Percentiles rank a stretch among this genome's conserved stretches.
These are phyloP conservation scores for Nemania abortiva DNA, from an alignment of 2,329 filamentous ascomycete species.

Conservation along the genomic window DNA sequence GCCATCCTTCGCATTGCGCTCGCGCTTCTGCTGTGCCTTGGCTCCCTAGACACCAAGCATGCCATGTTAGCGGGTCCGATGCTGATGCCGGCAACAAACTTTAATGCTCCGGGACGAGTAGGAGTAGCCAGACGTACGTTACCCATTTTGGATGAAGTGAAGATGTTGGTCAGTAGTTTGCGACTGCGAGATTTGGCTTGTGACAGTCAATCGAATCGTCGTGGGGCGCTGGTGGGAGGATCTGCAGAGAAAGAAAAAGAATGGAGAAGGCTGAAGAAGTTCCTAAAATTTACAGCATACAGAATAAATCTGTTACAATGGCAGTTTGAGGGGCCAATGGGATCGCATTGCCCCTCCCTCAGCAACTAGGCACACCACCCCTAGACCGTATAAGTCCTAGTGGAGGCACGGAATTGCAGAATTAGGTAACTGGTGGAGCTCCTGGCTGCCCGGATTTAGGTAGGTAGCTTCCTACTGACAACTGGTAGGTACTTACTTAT, in stretches of 20 bases:
- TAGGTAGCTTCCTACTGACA: too few relatives aligned
- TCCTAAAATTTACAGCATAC: neutral
- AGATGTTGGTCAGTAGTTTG: neutral
- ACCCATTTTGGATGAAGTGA: conserved; percentile 36
- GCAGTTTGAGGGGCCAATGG: conserved; percentile 6
- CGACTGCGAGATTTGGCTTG: conserved; percentile 2
- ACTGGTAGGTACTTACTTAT: too few relatives aligned
- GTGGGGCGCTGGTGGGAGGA: conserved; percentile 26
- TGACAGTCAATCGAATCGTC: conserved; percentile 5
- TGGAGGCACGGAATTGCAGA: neutral
- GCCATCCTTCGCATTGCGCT: conserved; percentile 74
- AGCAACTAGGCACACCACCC: neutral
- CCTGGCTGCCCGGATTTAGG: neutral
- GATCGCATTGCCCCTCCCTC: neutral
- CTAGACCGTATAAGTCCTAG: neutral
- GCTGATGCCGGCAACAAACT: neutral
- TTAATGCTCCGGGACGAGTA: neutral
- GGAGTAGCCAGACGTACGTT: conserved; percentile 36
- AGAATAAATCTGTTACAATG: conserved; percentile 12
- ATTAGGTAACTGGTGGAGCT: neutral
- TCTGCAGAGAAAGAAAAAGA: conserved; percentile 37
- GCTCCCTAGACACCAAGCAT: conserved; percentile 62
- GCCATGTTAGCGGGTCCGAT: conserved; percentile 30
- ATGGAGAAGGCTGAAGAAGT: conserved; percentile 31
- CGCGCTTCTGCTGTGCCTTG: conserved; percentile 78